phyloP scores from a whole-genome alignment of 441 rosid species.

The Populus hybrid region DNA sequence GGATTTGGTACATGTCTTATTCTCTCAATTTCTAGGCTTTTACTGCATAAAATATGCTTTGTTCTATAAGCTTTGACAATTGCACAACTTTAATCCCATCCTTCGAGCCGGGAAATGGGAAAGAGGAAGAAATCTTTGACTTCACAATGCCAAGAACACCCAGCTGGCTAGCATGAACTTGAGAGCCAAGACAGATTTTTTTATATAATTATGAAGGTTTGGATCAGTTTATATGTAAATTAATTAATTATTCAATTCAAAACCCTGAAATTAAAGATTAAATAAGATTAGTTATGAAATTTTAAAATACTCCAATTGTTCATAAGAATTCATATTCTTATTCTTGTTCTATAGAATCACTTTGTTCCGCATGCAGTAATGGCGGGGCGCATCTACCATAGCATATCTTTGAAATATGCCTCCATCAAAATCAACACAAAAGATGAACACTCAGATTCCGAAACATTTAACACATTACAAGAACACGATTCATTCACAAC shows the following conservation, averaged over 20 bases:
- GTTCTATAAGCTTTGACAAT: conserved; percentile 6
- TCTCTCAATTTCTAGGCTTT: no score
- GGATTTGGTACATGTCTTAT: no score
- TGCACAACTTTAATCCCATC: not conserved
- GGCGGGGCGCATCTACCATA: not conserved
- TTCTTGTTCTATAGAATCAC: no score
- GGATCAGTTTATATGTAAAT: no score
- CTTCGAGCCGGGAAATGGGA: conserved; percentile 6
- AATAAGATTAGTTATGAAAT: no score
- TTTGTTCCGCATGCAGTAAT: no score
- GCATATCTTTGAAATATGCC: not conserved
- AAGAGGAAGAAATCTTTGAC: not conserved
- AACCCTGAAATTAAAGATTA: no score
- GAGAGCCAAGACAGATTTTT: no score
- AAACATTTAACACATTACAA: not conserved
- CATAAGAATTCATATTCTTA: no score
- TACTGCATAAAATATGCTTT: not conserved
- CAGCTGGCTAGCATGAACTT: not conserved
- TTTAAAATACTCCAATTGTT: no score
- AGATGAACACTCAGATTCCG: not conserved
- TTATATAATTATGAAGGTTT: accelerated
- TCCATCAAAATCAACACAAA: not conserved
- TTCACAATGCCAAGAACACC: not conserved
- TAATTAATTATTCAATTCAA: no score
- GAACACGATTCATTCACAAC: not conserved